Base-by-base conservation (phyloP, 192 early-diverging fungal species). In the Linnemannia zychae region DNA sequence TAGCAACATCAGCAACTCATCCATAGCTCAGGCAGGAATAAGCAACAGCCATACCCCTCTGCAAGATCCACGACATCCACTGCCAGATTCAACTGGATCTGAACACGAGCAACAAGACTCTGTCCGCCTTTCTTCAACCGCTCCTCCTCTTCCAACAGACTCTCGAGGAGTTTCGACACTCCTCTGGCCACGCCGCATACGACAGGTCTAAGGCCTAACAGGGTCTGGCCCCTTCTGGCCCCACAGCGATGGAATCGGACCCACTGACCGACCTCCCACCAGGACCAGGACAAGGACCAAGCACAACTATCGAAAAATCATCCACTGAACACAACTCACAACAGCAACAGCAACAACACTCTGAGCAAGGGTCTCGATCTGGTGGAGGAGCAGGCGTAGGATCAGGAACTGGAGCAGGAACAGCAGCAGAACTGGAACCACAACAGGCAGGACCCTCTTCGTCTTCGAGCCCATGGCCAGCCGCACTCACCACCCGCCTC, bases 401-500 rank as follows among this genome's bases (percentile, higher is more conserved):
- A 57, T 12, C 28, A 28, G 57, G 57, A 63, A 3, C 57, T 12
- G 28, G 57, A 63, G 24, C 28, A 28, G n/a, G 40, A 44, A 3
- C 40, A 71, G 69, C 3, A n/a, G n/a, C 20, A 24, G n/a, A n/a
- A 20, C 9, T 16, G 24, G 77, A 36, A 4, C 7, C 38, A 66
- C 28, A 71, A 22, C 9, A 36, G 20, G 4, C 78, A n/a, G 57
- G 17, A 53, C 22, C 57, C 9, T 20, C 22, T 6, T 38, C n/a
- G 52, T 37, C 49, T 37, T 78, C 40, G 66, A 65, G 36, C 3
- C 67, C 76, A 77, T 77, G 66, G 48, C 28, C 44, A 13, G 31
- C 28, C 11, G n/a, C 67, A 31, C 52, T 84, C 40, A 79, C 76
- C 4, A 49, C 72, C 13, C 77, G 74, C 7, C 49, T 49, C 17